Conservation (phyloP, 192 early-diverging fungal genomes). For the Umbelopsis sp. region DNA sequence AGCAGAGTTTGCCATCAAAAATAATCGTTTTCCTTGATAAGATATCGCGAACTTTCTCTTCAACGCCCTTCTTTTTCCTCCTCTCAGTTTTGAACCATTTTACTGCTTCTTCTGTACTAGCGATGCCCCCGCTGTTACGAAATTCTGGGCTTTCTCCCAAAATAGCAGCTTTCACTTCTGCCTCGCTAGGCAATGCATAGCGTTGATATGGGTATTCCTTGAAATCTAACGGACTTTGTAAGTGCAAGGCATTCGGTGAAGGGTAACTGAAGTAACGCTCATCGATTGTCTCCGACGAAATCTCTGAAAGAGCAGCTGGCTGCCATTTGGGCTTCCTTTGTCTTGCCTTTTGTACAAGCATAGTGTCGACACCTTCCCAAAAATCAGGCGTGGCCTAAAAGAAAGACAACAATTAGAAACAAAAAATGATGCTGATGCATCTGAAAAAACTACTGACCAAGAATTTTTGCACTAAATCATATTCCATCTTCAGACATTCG, state of each 20-base stretch:
- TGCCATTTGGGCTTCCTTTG: constrained; percentile 69
- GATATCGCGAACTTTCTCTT: constrained; percentile 64
- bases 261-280: constrained; percentile 57
- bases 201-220: constrained; percentile 60
- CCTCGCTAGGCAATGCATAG: constrained; percentile 67
- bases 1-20: constrained; percentile 11
- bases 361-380: constrained; percentile 81
- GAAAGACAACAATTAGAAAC: not conserved
- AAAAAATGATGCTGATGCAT: no score
- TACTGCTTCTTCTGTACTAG: constrained; percentile 55
- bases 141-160: constrained; percentile 64
- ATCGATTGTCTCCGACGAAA: constrained; percentile 55
- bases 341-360: constrained; percentile 69
- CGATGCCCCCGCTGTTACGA: constrained; percentile 47
- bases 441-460: constrained; percentile 38
- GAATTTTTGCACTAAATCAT: constrained; percentile 75
- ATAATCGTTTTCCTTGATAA: constrained; percentile 51
- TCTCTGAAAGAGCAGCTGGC: constrained; percentile 56
- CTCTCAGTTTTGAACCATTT: constrained; percentile 62
- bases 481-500: constrained; percentile 85
- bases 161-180: constrained; percentile 61
- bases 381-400: constrained; percentile 73
- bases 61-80: constrained; percentile 66
- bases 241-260: constrained; percentile 36
- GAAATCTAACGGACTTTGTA: constrained; percentile 43